Base-by-base conservation (phyloP, 768 basidiomycete genomes). In the Asterophora parasitica region DNA sequence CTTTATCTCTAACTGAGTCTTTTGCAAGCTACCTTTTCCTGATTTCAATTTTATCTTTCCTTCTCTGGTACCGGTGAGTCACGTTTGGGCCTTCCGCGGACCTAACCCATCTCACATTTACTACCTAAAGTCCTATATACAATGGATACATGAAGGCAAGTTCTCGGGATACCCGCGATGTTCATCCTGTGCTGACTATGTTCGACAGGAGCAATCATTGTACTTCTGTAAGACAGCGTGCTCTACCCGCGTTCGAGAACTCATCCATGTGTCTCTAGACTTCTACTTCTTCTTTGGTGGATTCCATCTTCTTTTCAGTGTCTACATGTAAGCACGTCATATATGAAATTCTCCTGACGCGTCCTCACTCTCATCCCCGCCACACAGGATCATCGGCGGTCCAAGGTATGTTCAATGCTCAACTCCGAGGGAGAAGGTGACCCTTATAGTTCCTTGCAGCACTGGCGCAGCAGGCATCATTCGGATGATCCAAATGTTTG, bases 241-340 rank as follows among this genome's bases (percentile, higher is more conserved):
- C 61, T 55, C 57, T 53, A 38, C 41, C 54, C 60, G 55, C 54
- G 54, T 63, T 56, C 51, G 56, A 40, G 26, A 37, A 52, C 54
- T 64, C 58, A 63, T 55, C 58, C 50, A 60, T 63, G 55, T 55
- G 55, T 50, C 56, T 62, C 42, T 59, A 97, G 94, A 97, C 73
- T 67, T 96, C 55, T 99, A 92, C 75, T 95, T 97, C 76, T 81
- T 97, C 70, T 99, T 99, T 71, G 78, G 84, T 46, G 95, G 92
- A 39, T 97, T 90, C 77, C 93, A 99, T 70, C 77, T 98, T 52
- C 74, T 90, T 34, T 97, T 92, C 73, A 89, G 88, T 53, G 64
- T 90, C 61, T 98, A 97, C 72, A 91, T 90, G 92, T 89, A 62
- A 73, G 83, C 58, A 51, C 53, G 46, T 56, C 37, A 15, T 30